A percentile compares a stretch with the other conserved stretches of the same genome.
Evolutionary conservation across 2,329 filamentous ascomycete species (phyloP).

Genomic region (Biscogniauxia sp.): DNA sequence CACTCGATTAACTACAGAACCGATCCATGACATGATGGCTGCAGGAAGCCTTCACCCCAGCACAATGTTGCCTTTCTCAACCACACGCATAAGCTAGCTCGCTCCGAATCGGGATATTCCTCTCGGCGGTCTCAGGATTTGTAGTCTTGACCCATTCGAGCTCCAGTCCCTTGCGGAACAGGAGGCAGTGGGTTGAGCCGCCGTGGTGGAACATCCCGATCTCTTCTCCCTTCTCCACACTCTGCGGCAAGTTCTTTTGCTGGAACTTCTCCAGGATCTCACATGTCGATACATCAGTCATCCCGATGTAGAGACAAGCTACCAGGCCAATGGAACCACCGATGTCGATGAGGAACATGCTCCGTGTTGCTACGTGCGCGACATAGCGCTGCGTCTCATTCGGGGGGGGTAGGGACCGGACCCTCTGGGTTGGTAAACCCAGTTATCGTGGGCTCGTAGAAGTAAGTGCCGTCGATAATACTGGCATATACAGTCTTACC

Average conservation of each 20-base stretch:
- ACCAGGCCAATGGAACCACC: slow-evolving; percentile 65
- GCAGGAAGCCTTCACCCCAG: too few species aligned
- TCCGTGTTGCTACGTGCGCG: slow-evolving; percentile 60
- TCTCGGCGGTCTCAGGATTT: slow-evolving; percentile 4
- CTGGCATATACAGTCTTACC: slow-evolving; percentile 48
- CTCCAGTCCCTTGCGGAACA: slow-evolving; percentile 10
- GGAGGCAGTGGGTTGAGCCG: slow-evolving; percentile 15
- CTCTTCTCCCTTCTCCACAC: slow-evolving; percentile 11
- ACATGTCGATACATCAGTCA: slow-evolving; percentile 71
- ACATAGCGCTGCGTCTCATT: slow-evolving; percentile 60
- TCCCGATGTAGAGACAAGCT: slow-evolving; percentile 66
- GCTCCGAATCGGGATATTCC: slow-evolving; percentile 12
- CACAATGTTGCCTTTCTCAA: too few species aligned
- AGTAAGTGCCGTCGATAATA: slow-evolving; percentile 52
- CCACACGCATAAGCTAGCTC: slow-evolving; percentile 4
- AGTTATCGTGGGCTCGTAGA: slow-evolving; percentile 50
- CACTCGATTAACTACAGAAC: too few species aligned
- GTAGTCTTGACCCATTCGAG: slow-evolving; percentile 11
- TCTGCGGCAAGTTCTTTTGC: background rate
- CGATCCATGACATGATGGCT: too few species aligned
- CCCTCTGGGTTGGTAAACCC: slow-evolving; percentile 30
- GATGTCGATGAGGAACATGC: slow-evolving; percentile 64
- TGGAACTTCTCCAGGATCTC: slow-evolving; percentile 57
- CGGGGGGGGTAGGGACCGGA: slow-evolving; percentile 23
- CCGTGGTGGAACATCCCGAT: slow-evolving; percentile 18